Evolutionary conservation across 1,139 yeast species (phyloP), one percentile per base, ranked within the genome.

Genomic region (Pneumocystis jirovecii): DNA sequence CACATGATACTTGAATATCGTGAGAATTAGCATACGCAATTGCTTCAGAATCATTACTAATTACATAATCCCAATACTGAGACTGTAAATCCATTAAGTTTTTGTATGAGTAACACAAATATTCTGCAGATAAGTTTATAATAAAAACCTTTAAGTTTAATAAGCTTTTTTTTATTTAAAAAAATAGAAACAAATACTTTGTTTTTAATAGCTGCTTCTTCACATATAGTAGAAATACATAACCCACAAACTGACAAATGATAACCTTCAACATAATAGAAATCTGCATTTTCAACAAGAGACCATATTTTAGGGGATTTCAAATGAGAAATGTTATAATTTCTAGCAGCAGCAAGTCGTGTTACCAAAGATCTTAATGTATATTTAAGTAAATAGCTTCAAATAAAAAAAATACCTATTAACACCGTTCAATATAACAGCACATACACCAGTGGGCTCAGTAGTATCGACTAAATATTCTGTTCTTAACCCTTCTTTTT

Each of bases 11-110:
- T 40, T 64, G 68, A 21, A 66, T 61, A 57, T 80, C 85, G 75
- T 90, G 95, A 63, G 96, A 78, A 78, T 89, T 90, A 65, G 96
- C 96, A 75, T 85, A 93, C 57, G 97, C 86, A 68, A 87, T 95
- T 71, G 97, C 97, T 80, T 93, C 99, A 64, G 96, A 82, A 81
- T 93, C 99, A 79, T 93, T 93, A 75, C 96, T 96, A 75, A 93
- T 86, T 72, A 95, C 83, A 78, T 81, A 85, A 77, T 95, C 97
- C 76, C 95, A 88, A 82, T 88, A 93, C 63, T 95, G 95, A 69
- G 90, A 77, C 64, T 85, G 83, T 68, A 83, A 78, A 75, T 86
- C 95, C 78, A 95, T 82, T 67, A 95, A 89, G 70, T 86, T 96
- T 81, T 91, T 90, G 85, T 90, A 95, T 79, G 91, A 89, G 77